These are phyloP conservation scores for Solanum sejunctum DNA, from an alignment of 257 asterid genomes.

Conservation along the genomic window DNA sequence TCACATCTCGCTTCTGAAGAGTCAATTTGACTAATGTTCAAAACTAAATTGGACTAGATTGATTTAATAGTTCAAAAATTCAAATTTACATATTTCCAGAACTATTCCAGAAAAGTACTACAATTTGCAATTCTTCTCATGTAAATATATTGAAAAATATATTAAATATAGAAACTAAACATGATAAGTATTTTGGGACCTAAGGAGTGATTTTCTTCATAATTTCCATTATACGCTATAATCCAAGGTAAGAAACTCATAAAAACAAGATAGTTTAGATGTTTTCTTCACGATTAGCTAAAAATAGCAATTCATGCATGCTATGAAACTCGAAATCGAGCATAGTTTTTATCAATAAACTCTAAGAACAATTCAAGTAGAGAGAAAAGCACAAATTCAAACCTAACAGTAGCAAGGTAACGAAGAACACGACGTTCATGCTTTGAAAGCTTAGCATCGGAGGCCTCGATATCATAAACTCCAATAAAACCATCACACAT, in stretches of 20 bases:
- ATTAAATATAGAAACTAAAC: neutral
- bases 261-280: neutral
- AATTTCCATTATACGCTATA: neutral
- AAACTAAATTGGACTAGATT: neutral
- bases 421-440: slow-evolving; percentile 52
- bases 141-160: neutral
- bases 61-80: neutral
- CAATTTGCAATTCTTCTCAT: neutral
- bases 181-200: neutral
- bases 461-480: slow-evolving; percentile 45
- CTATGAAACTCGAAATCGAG: neutral
- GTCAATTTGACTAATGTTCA: neutral
- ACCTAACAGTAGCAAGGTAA: slow-evolving; percentile 79
- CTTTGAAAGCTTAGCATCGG: slow-evolving; percentile 27
- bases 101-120: neutral
- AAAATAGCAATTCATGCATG: neutral
- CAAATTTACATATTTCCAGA: neutral
- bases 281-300: neutral
- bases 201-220: neutral
- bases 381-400: neutral
- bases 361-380: neutral
- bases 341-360: neutral
- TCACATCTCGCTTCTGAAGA: neutral
- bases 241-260: neutral
- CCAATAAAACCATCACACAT: slow-evolving; percentile 72